Conservation (phyloP, 2,329 filamentous ascomycete species). For the Colletotrichum sp. region DNA sequence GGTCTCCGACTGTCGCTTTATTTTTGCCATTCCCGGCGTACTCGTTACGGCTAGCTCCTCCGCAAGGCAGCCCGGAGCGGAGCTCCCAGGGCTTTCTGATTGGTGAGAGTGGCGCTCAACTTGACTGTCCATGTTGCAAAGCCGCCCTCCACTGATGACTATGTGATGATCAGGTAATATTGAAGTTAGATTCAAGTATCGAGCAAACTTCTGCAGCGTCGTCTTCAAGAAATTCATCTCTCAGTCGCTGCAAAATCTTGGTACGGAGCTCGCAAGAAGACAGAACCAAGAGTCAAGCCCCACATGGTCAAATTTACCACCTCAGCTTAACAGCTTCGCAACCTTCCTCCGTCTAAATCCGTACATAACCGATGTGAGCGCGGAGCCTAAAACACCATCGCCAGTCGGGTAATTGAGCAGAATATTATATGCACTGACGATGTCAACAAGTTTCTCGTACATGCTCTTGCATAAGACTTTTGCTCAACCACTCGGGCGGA, state of each 20-base stretch:
- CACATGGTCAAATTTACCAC: background rate
- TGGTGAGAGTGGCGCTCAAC: background rate
- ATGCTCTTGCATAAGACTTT: background rate
- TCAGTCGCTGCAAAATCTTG: no score
- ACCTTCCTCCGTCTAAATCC: background rate
- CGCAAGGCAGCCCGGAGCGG: background rate
- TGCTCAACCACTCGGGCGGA: no score
- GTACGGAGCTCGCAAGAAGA: no score
- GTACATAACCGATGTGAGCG: background rate
- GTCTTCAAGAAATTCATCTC: background rate
- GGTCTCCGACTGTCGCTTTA: background rate
- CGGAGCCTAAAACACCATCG: background rate
- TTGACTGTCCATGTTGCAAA: background rate
- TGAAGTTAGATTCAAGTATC: no score
- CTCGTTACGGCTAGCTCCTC: background rate
- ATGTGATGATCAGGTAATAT: no score
- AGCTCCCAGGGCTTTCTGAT: background rate
- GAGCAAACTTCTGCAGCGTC: no score
- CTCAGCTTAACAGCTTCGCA: background rate
- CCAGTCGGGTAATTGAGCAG: accelerated
- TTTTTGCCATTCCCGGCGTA: background rate
- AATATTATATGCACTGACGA: accelerated
- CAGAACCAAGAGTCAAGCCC: background rate
- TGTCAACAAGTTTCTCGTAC: accelerated
- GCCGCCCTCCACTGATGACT: no score